phyloP scores from a whole-genome alignment of 1,284 basidiomycete species.

The Somion occarium region DNA sequence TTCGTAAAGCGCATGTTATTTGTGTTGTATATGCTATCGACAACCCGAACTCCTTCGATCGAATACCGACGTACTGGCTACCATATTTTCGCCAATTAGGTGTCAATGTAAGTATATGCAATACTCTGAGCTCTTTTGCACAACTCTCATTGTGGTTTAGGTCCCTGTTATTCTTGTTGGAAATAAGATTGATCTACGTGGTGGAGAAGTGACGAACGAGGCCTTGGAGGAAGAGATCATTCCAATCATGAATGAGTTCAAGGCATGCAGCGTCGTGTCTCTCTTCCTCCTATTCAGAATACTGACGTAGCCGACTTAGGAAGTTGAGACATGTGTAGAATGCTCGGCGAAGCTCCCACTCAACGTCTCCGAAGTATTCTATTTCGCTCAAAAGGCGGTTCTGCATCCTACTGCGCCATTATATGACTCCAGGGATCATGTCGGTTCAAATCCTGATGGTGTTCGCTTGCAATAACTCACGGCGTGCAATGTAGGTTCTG shows the following conservation, averaged over 20 bases:
- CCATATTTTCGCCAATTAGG: slow-evolving; percentile 95
- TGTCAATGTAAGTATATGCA: slow-evolving; percentile 76
- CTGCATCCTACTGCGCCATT: slow-evolving; percentile 95
- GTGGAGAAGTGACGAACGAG: slow-evolving; percentile 91
- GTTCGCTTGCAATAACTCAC: slow-evolving; percentile 4
- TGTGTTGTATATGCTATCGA: slow-evolving; percentile 97
- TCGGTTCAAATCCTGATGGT: too few relatives aligned
- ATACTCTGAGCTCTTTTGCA: slow-evolving; percentile 3
- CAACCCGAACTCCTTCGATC: slow-evolving; percentile 92
- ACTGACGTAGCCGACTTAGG: slow-evolving; percentile 41
- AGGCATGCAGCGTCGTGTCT: slow-evolving; percentile 43
- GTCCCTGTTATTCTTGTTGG: slow-evolving; percentile 97
- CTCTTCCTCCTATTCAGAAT: background rate
- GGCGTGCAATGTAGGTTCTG: slow-evolving; percentile 74
- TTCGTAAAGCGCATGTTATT: slow-evolving; percentile 96
- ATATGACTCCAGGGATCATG: slow-evolving; percentile 95
- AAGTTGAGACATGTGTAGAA: slow-evolving; percentile 98
- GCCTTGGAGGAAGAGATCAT: slow-evolving; percentile 92
- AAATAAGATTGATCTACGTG: slow-evolving; percentile 96
- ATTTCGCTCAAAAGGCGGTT: slow-evolving; percentile 98
- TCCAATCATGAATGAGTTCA: slow-evolving; percentile 97
- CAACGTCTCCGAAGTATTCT: slow-evolving; percentile 98
- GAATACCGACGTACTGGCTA: slow-evolving; percentile 98
- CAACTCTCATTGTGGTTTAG: slow-evolving; percentile 34
- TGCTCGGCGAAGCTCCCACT: slow-evolving; percentile 87